These are phyloP conservation scores for Agrocybe pediades DNA, from an alignment of 768 basidiomycete genomes.

Conservation along the genomic window DNA sequence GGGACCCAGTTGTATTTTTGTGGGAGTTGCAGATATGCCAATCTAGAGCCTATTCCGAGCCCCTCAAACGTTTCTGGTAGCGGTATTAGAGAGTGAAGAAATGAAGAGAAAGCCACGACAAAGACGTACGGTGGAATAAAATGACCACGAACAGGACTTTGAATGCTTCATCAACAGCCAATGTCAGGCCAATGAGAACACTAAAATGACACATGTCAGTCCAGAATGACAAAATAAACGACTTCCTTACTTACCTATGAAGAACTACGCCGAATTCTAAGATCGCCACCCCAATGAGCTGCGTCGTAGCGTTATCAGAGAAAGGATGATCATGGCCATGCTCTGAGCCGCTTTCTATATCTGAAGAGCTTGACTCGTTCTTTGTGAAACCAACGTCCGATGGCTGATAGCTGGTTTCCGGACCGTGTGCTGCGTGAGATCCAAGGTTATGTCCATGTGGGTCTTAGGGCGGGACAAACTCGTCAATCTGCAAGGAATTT, in stretches of 20 bases:
- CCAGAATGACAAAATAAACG: neutral
- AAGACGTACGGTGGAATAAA: slow-evolving; percentile 83
- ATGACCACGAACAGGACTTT: slow-evolving; percentile 87
- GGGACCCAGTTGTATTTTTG: slow-evolving; percentile 57
- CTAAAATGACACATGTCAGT: slow-evolving; percentile 34
- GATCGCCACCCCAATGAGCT: slow-evolving; percentile 86
- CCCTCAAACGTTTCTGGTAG: slow-evolving; percentile 88
- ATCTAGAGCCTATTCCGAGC: slow-evolving; percentile 86
- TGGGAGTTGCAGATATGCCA: slow-evolving; percentile 74
- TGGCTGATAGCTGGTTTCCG: slow-evolving; percentile 40
- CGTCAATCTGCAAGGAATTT: neutral
- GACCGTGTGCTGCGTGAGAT: slow-evolving; percentile 70
- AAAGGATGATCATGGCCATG: slow-evolving; percentile 16
- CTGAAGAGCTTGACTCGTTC: slow-evolving; percentile 21
- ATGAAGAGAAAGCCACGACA: neutral
- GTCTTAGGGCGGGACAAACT: slow-evolving; percentile 38
- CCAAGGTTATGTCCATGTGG: slow-evolving; percentile 66
- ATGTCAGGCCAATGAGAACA: slow-evolving; percentile 84
- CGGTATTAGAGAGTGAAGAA: neutral
- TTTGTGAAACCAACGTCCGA: slow-evolving; percentile 9
- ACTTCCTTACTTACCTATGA: slow-evolving; percentile 54
- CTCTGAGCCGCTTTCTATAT: slow-evolving; percentile 31
- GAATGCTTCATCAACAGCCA: slow-evolving; percentile 86
- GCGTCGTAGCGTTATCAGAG: slow-evolving; percentile 55
- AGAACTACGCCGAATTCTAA: slow-evolving; percentile 93